A percentile compares a stretch with the other conserved stretches of the same genome.
Evolutionary conservation across 148 eudicot species (phyloP).

Genomic region (Nyssa sinensis): DNA sequence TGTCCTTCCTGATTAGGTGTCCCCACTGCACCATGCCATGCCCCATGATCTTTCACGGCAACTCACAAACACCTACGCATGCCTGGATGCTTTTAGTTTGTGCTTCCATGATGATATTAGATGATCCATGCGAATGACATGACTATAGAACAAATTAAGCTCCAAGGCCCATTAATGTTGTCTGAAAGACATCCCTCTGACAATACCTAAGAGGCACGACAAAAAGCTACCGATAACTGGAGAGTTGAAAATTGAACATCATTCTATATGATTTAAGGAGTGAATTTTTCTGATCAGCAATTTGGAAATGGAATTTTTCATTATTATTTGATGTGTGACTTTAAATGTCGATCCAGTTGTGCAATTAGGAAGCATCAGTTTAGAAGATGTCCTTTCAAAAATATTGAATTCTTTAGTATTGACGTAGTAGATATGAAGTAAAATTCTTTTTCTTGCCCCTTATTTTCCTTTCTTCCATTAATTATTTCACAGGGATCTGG

Average conservation of each 20-base stretch:
- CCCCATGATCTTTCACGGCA: background rate
- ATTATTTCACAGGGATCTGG: constrained; percentile 45
- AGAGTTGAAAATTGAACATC: too few species aligned
- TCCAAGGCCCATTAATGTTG: too few species aligned
- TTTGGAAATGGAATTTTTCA: background rate
- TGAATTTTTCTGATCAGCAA: too few species aligned
- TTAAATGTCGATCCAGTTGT: background rate
- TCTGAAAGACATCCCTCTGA: too few species aligned
- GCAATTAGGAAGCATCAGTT: background rate
- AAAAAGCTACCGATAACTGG: too few species aligned
- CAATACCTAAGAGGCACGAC: too few species aligned
- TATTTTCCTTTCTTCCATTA: background rate
- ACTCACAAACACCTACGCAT: background rate
- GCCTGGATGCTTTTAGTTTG: constrained; percentile 2
- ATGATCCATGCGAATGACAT: background rate
- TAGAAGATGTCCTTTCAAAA: background rate
- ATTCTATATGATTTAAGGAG: too few species aligned
- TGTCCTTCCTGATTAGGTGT: background rate
- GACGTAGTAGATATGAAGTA: background rate
- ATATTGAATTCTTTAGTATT: background rate
- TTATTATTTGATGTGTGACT: background rate
- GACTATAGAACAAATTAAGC: background rate
- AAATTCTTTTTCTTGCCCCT: background rate
- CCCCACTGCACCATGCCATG: background rate
- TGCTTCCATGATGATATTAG: background rate